These are phyloP conservation scores for Triticum monococcum DNA, from an alignment of 176 grass and related monocot genomes.

Conservation along the genomic window DNA sequence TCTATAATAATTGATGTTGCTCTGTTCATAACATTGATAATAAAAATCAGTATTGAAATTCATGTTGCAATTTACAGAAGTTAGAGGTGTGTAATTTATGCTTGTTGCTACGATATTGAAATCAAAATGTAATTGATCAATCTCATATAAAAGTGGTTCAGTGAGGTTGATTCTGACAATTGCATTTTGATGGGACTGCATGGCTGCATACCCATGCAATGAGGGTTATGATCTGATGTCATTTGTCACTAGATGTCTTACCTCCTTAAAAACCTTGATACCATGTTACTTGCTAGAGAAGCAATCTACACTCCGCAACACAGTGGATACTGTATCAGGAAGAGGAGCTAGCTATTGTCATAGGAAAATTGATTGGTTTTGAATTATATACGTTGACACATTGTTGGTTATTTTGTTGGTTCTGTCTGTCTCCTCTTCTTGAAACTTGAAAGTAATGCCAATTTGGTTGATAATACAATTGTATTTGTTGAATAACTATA, in stretches of 20 bases:
- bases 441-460: neutral
- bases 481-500: neutral
- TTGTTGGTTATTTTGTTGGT: neutral
- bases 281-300: neutral
- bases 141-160: neutral
- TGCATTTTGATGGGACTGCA: neutral
- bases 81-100: neutral
- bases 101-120: conserved; percentile 18
- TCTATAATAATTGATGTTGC: neutral
- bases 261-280: neutral
- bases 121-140: neutral
- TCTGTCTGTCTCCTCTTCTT: conserved; percentile 1
- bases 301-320: neutral
- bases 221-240: neutral
- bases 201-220: neutral
- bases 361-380: neutral
- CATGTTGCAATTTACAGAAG: neutral
- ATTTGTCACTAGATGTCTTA: neutral
- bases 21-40: neutral
- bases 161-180: neutral
- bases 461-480: neutral
- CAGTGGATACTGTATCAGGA: neutral
- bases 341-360: conserved; percentile 1
- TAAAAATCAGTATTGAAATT: neutral
- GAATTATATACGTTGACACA: neutral